A percentile compares a stretch with the other conserved stretches of the same genome.
These are phyloP conservation scores for Penicillium ochrochloron DNA, from an alignment of 495 filamentous ascomycete species.

Conservation along the genomic window DNA sequence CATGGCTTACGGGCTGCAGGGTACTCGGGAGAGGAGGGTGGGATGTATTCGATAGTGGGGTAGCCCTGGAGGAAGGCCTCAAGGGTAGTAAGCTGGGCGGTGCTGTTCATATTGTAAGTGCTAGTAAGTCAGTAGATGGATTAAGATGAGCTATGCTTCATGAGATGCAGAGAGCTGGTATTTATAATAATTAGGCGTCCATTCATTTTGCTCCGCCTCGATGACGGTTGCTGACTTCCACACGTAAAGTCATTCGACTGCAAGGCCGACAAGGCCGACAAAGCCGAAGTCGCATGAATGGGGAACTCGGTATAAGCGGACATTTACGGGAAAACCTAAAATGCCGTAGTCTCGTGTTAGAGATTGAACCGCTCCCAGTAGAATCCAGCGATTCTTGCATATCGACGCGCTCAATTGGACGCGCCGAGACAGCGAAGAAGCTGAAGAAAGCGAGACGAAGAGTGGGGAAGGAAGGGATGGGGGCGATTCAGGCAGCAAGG, in stretches of 20 bases:
- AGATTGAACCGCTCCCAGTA: neutral
- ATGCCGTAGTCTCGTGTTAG: neutral
- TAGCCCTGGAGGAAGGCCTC: constrained; percentile 3
- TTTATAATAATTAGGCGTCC: neutral
- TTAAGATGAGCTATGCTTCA: no score
- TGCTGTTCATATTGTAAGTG: neutral
- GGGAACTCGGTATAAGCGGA: neutral
- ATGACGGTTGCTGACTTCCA: neutral
- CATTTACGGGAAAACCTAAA: neutral
- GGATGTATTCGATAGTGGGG: neutral
- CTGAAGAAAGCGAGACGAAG: neutral
- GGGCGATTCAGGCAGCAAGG: constrained; percentile 3
- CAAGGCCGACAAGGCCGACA: neutral
- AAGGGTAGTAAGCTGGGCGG: neutral
- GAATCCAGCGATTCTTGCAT: neutral
- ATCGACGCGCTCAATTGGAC: neutral
- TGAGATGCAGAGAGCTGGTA: neutral
- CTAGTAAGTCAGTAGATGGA: neutral
- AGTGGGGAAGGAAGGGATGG: neutral
- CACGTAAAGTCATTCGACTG: neutral
- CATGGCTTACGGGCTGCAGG: neutral
- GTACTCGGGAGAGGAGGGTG: neutral
- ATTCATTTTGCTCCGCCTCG: neutral
- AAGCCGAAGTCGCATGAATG: neutral
- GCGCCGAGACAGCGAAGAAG: neutral